A percentile compares a stretch with the other conserved stretches of the same genome.
phyloP scores from a whole-genome alignment of 2,329 filamentous ascomycete species.

The Venturia nashicola region DNA sequence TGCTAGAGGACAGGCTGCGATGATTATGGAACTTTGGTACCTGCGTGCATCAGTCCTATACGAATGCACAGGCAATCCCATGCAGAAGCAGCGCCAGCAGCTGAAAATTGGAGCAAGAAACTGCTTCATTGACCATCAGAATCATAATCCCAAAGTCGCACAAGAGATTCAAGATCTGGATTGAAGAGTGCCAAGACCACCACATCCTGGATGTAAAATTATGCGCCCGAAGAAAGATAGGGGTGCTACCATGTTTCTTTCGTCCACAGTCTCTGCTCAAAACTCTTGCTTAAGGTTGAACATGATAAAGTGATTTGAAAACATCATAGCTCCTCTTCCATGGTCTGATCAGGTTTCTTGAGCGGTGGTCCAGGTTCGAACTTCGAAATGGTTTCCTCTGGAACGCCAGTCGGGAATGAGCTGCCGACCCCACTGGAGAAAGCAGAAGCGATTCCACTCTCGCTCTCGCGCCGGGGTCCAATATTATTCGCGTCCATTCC shows the following conservation, averaged over 20 bases:
- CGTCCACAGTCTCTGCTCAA: background rate
- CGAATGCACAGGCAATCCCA: background rate
- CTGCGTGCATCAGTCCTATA: background rate
- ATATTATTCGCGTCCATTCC: slow-evolving; percentile 15
- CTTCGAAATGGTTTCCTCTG: background rate
- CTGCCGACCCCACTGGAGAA: slow-evolving; percentile 21
- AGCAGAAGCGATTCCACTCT: slow-evolving; percentile 19
- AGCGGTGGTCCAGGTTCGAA: slow-evolving; percentile 12
- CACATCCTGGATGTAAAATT: background rate
- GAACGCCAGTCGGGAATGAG: slow-evolving; percentile 12
- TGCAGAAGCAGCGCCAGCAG: background rate
- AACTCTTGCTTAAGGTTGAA: background rate
- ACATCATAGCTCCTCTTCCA: slow-evolving; percentile 29
- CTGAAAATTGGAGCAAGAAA: background rate
- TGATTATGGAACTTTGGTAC: background rate
- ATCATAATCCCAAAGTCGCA: background rate
- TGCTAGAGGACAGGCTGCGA: background rate
- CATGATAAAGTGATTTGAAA: background rate
- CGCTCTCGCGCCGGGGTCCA: slow-evolving; percentile 16
- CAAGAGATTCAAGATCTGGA: background rate
- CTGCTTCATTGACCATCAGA: background rate
- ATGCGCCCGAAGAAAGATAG: background rate
- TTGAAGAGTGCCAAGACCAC: background rate
- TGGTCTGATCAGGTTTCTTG: slow-evolving; percentile 13
- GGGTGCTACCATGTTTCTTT: background rate